Evolutionary conservation across 441 rosid genomes (phyloP).

Genomic region (Macaranga tanarius): DNA sequence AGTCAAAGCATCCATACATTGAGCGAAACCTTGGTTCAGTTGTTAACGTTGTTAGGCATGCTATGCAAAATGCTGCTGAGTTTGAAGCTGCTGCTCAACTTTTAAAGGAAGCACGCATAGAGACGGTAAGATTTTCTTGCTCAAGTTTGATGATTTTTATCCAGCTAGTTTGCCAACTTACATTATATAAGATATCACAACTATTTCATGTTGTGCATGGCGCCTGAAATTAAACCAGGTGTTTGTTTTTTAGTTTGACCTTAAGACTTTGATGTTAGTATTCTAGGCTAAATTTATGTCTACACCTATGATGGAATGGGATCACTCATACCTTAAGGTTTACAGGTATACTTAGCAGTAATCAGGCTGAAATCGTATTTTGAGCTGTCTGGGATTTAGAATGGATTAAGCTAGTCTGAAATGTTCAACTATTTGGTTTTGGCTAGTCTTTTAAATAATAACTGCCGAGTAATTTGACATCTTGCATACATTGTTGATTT

Average conservation of each 20-base stretch:
- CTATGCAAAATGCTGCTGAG: conserved; percentile 64
- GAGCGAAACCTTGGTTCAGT: conserved; percentile 63
- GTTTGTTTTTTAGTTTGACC: not conserved
- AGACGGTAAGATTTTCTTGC: conserved; percentile 46
- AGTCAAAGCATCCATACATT: conserved; percentile 63
- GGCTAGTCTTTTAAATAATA: conserved; percentile 4
- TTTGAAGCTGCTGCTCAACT: conserved; percentile 62
- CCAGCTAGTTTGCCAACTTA: not conserved
- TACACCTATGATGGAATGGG: not conserved
- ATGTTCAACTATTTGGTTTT: not conserved
- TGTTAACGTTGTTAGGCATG: conserved; percentile 58
- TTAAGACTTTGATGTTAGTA: not conserved
- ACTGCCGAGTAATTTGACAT: not conserved
- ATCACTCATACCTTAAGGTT: not conserved
- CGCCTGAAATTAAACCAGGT: not conserved
- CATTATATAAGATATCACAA: not conserved
- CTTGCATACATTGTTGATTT: not conserved
- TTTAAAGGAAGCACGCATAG: conserved; percentile 39
- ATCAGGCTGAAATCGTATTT: not conserved
- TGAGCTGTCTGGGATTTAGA: not conserved
- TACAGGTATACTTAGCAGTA: not conserved
- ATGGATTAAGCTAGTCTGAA: not conserved
- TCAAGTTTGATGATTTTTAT: conserved; percentile 10
- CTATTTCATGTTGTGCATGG: not conserved
- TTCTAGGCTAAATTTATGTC: not conserved